Base-by-base conservation (phyloP, 2,329 filamentous ascomycete species). In the Pseudocercospora musae region DNA sequence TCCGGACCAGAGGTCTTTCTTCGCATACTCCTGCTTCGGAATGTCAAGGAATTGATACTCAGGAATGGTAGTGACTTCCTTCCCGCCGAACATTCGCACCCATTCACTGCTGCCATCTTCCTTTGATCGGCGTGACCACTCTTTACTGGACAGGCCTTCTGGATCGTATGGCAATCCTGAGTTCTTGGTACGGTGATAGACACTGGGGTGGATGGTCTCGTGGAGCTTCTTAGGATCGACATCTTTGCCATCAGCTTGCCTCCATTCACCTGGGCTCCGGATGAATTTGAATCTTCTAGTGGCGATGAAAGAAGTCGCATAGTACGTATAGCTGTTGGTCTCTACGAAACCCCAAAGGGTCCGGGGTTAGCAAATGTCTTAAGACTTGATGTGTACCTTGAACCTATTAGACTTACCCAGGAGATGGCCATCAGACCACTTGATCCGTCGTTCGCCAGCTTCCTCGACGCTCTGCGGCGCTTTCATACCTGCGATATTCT, bases 181-280 rank as follows among this genome's bases (percentile, higher is more conserved):
- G 25, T 62, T 33, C 8, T 53, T 57, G 53, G 60, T 66, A 2
- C 64, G 57, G 31, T 67, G 65, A 15, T 37, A 53, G 4, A 67
- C 56, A 3, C 53, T 62, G 1, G 65, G 65, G 31, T 67, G 65
- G 10, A 67, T 67, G 4, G 60, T 63, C 48, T 67, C 65, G 4
- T 58, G 21, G 27, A 67, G 57, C 15, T 62, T 33, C 5, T 9
- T 42, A 18, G 46, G 40, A 8, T 62, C 53, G 52, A 66, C 57
- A 18, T 54, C 57, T 20, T 54, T 50, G 11, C 48, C 54, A 20
- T 20, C 57, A 21, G 62, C 62, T 53, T 53, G 57, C 9, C 31
- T 52, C 56, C 60, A 65, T 21, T 62, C 25, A n/a, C 63, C 60
- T 11, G 65, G 63, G 18, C 57, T 59, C 1, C 62, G 59, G 7